These are phyloP conservation scores for Hemerocallis citrina DNA, from an alignment of 106 monocot species.

Conservation along the genomic window DNA sequence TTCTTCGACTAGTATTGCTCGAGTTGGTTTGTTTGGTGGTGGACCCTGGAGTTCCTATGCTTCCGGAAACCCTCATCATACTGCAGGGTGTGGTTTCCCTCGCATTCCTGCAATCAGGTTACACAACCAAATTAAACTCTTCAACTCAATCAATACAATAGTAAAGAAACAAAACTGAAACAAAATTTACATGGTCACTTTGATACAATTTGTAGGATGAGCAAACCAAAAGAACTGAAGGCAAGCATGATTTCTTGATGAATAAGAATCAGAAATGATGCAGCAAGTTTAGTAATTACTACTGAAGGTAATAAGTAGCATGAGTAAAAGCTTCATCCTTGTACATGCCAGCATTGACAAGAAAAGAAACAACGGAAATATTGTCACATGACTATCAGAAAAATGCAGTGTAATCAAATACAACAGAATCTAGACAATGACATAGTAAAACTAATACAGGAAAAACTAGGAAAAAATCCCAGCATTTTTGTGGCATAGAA, in stretches of 20 bases:
- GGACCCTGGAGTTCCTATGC: slow-evolving; percentile 45
- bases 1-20: slow-evolving; percentile 9
- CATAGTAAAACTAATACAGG: background rate
- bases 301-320: background rate
- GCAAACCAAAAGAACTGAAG: no score
- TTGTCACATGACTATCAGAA: slow-evolving; percentile 1
- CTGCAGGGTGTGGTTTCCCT: slow-evolving; percentile 88
- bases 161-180: no score
- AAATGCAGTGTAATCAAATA: no score
- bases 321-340: background rate
- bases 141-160: background rate
- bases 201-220: no score
- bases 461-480: background rate
- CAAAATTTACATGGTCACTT: no score
- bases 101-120: slow-evolving; percentile 25
- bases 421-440: background rate
- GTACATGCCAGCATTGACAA: background rate
- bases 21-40: slow-evolving; percentile 30
- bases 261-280: background rate
- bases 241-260: background rate
- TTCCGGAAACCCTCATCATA: slow-evolving; percentile 41
- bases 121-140: background rate
- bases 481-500: no score
- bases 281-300: background rate
- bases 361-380: background rate